Base-by-base conservation (phyloP, 129 eudicot genomes). In the Flaveria brownii region DNA sequence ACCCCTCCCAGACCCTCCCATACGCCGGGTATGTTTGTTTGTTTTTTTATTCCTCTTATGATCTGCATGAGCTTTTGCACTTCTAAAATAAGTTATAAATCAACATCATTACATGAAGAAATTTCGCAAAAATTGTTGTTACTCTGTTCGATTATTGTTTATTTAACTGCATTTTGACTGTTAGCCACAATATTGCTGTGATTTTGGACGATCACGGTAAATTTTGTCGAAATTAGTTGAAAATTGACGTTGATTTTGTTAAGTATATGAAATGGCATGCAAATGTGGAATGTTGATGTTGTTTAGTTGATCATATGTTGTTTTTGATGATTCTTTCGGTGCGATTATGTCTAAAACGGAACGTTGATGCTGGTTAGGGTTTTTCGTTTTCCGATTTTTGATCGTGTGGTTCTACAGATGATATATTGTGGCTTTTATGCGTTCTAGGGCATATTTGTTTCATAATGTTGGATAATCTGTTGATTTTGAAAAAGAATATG, bases 51-150 rank as follows among this genome's bases (percentile, higher is more conserved):
- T 23, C 28, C 42, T 61, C n/a, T 61, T 23, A 3, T 41, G 15
- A 14, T 77, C 70, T 41, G 80, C 73, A 76, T 65, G 80, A 11
- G 46, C 12, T 14, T 33, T 46, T 68, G 59, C 20, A 77, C 43
- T 39, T 54, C 20, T 68, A 9, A 23, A 77, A 51, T 45, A 62
- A 43, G 13, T 18, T 49, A 76, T 76, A 28, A 23, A 69, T 39
- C 74, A 43, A 52, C n/a, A 10, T 10, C n/a, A 76, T 64, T 28
- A 49, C 49, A 22, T 33, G 18, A 54, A 52, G 28, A 23, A 65
- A 66, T 70, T 46, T 43, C 10, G 18, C 59, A 45, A 69, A 18
- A 12, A 23, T 23, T 52, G 46, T 41, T 68, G 68, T 56, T 11
- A 68, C 49, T 9, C 74, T 33, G 75, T 59, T 68, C 75, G 68